Conservation (phyloP, 2,329 filamentous ascomycete species). For the Hortaea werneckii region DNA sequence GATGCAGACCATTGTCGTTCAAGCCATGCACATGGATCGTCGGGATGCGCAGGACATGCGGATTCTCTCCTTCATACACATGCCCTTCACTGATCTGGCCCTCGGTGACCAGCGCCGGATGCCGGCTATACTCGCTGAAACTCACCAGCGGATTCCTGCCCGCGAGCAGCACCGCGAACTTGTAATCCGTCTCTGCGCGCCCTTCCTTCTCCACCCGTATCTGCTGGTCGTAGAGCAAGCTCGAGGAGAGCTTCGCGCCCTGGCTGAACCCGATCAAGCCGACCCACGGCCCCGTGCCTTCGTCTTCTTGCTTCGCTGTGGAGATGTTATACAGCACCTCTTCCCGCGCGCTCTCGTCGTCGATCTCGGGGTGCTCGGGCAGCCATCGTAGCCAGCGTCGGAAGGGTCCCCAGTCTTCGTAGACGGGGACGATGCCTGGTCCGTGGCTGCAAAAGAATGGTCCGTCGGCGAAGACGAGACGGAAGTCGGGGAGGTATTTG, state of each 20-base stretch:
- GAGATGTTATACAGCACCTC: conserved; percentile 37
- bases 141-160: conserved; percentile 51
- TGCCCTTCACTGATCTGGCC: conserved; percentile 37
- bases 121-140: conserved; percentile 33
- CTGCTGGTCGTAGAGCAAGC: conserved; percentile 49
- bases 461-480: conserved; percentile 62
- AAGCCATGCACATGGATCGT: conserved; percentile 61
- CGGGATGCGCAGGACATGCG: conserved; percentile 45
- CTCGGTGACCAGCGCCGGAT: conserved; percentile 29
- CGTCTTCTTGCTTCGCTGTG: conserved; percentile 37
- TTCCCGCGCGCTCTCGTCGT: conserved; percentile 38
- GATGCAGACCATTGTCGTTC: conserved; percentile 47
- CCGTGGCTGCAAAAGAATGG: conserved; percentile 55
- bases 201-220: conserved; percentile 33
- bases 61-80: conserved; percentile 31
- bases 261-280: conserved; percentile 42
- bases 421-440: conserved; percentile 54
- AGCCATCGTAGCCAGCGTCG: conserved; percentile 54
- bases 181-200: conserved; percentile 36
- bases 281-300: conserved; percentile 37
- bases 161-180: conserved; percentile 53
- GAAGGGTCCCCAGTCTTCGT: conserved; percentile 57
- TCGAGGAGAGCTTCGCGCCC: conserved; percentile 39
- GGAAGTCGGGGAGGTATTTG: conserved; percentile 48
- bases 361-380: conserved; percentile 44